Conservation (phyloP, 306 rosid species). For the Vachellia pachyceras region DNA sequence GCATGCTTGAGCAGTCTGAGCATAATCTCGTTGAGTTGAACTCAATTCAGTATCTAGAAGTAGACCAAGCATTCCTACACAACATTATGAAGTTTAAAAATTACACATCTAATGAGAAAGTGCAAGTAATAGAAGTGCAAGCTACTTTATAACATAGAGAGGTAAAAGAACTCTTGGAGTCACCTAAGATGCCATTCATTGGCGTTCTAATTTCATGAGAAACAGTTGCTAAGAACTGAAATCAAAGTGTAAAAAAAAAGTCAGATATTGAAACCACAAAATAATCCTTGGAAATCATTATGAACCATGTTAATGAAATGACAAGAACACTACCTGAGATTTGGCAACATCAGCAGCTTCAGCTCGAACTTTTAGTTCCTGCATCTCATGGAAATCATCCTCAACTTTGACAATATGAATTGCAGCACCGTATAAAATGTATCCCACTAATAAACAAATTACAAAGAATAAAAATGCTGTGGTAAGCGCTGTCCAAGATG, state of each 20-base stretch:
- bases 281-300: constrained; percentile 31
- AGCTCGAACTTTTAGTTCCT: constrained; percentile 73
- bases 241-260: constrained; percentile 17
- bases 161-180: constrained; percentile 13
- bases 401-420: constrained; percentile 92
- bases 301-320: constrained; percentile 27
- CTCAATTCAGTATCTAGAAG: constrained; percentile 89
- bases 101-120: constrained; percentile 25
- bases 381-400: constrained; percentile 86
- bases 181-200: constrained; percentile 97
- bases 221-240: constrained; percentile 94
- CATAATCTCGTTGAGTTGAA: constrained; percentile 94
- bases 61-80: constrained; percentile 94
- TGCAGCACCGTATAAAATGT: constrained; percentile 91
- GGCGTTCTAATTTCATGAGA: constrained; percentile 99
- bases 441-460: constrained; percentile 81
- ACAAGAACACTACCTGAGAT: constrained; percentile 73
- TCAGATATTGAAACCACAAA: constrained; percentile 33
- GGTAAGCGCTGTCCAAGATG: constrained; percentile 74
- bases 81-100: constrained; percentile 36
- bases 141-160: constrained; percentile 14
- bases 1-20: constrained; percentile 96
- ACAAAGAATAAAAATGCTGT: constrained; percentile 73
- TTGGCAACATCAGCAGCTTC: constrained; percentile 98
- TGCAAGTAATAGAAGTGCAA: not conserved